Evolutionary conservation across 1,139 yeast species (phyloP), one percentile per base, ranked within the genome.

Genomic region (Debaryomyces singareniensis): DNA sequence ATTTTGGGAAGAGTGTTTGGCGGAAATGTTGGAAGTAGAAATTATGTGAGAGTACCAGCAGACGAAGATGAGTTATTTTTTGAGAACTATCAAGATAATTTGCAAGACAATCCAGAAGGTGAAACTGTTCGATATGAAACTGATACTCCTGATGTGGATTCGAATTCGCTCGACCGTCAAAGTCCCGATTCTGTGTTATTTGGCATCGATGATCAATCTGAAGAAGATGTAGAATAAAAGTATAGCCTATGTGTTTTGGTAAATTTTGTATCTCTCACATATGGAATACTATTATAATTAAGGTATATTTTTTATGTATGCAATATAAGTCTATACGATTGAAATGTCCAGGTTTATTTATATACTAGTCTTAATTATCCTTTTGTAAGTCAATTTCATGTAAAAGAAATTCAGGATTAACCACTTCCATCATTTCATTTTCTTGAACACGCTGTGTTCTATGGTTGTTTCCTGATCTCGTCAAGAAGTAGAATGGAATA

Each of bases 341-440:
- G n/a, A n/a, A n/a, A n/a, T n/a, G n/a, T n/a, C n/a, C 21, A 18
- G 21, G 10, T 18, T 7, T 10, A 7, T 7, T 7, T 7, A 18
- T 7, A 18, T 18, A 18, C 21, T 7, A 18, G 9, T 24, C 16
- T 29, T 35, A 44, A 31, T 40, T 41, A 34, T 50, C 44, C 40
- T 59, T 63, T 32, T 66, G 72, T 27, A 66, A 49, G 47, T 72
- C 79, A 52, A 78, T 72, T 46, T 76, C 80, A 47, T 72, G 75
- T 32, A 78, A 60, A 39, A 78, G 59, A 28, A 73, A 75, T 28
- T 64, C 73, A 1, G 86, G 85, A 32, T 80, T 80, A 15, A 78
- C 79, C 3, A 76, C 74, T 37, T 72, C 63, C 55, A 77, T 64
- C 85, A 79, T 78, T 28, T 76, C 83, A 30, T 68, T 68, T 46